These are phyloP conservation scores for Alloascoidea africana DNA, from an alignment of 805 yeast genomes.

Conservation along the genomic window DNA sequence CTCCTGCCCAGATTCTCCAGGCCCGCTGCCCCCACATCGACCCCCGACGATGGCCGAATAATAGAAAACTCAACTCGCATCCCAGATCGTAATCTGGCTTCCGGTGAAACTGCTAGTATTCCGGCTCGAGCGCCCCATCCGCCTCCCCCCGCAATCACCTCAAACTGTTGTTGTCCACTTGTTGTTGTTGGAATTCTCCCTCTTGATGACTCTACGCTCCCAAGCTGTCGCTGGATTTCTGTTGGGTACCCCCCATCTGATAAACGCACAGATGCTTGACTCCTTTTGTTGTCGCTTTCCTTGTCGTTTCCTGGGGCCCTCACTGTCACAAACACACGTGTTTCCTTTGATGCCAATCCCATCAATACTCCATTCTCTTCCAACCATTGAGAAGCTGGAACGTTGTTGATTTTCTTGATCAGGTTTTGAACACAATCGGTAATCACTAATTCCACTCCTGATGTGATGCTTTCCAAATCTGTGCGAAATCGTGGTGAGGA, in stretches of 20 bases:
- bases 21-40: too few relatives aligned
- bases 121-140: constrained; percentile 1
- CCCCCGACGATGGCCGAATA: neutral
- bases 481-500: too few relatives aligned
- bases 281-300: too few relatives aligned
- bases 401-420: neutral
- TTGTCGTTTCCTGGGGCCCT: too few relatives aligned
- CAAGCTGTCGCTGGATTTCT: neutral
- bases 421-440: neutral
- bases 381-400: neutral
- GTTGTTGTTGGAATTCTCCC: too few relatives aligned
- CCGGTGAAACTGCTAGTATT: neutral
- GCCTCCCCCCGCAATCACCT: neutral
- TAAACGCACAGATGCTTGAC: too few relatives aligned
- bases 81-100: neutral
- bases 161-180: neutral
- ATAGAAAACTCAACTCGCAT: neutral
- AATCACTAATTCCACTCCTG: neutral
- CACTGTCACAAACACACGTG: neutral
- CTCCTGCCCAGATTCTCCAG: too few relatives aligned
- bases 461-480: neutral
- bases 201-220: too few relatives aligned
- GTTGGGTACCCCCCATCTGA: too few relatives aligned
- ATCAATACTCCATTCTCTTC: neutral
- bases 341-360: constrained; percentile 1